Evolutionary conservation across 2,329 filamentous ascomycete genomes (phyloP).

Genomic region (Pseudogymnoascus sp.): DNA sequence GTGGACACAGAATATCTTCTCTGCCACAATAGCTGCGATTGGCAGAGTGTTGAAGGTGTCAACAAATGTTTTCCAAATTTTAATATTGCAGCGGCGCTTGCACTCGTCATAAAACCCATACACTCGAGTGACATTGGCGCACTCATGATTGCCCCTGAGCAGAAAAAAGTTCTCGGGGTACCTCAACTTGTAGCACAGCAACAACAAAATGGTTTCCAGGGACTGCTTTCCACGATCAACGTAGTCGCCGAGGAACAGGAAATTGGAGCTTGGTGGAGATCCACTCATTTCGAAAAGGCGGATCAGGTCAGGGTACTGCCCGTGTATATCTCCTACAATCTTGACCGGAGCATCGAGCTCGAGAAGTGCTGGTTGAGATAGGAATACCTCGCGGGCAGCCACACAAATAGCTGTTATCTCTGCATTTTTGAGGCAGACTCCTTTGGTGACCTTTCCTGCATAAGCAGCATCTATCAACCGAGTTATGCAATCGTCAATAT

Average conservation of each 20-base stretch:
- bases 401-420: conserved; percentile 93
- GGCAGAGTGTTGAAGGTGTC: conserved; percentile 95
- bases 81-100: conserved; percentile 92
- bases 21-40: conserved; percentile 92
- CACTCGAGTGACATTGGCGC: conserved; percentile 89
- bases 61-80: conserved; percentile 96
- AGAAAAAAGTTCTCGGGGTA: conserved; percentile 97
- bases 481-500: conserved; percentile 96
- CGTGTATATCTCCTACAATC: conserved; percentile 94
- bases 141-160: conserved; percentile 90
- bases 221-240: conserved; percentile 96
- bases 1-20: conserved; percentile 97
- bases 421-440: conserved; percentile 93
- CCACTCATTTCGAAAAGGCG: conserved; percentile 98
- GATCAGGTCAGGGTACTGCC: conserved; percentile 92
- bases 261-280: conserved; percentile 87
- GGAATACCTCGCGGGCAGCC: conserved; percentile 78
- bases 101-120: conserved; percentile 99
- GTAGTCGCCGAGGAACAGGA: conserved; percentile 91
- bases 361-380: conserved; percentile 85
- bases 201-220: conserved; percentile 84
- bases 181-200: conserved; percentile 95
- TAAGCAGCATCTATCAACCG: conserved; percentile 91
- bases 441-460: conserved; percentile 94
- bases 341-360: conserved; percentile 94